Evolutionary conservation across 2,329 filamentous ascomycete genomes (phyloP).

Genomic region (Phoma sp.): DNA sequence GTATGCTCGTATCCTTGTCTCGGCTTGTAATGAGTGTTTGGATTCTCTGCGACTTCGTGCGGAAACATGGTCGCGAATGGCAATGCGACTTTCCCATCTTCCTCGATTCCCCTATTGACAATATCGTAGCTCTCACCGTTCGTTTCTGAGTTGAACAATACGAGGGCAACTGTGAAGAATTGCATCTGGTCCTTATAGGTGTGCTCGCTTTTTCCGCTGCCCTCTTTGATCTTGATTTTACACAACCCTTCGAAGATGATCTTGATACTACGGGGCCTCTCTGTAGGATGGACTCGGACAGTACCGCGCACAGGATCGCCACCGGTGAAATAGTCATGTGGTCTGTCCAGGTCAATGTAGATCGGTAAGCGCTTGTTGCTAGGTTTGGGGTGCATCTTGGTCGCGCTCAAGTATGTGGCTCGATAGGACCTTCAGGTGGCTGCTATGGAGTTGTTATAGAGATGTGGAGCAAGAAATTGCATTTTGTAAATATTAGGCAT

Average conservation of each 20-base stretch:
- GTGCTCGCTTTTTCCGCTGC: background rate
- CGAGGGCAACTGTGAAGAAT: background rate
- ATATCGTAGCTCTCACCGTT: background rate
- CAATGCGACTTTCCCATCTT: background rate
- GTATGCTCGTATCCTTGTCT: constrained; percentile 2
- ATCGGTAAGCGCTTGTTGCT: background rate
- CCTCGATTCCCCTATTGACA: background rate
- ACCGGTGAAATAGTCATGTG: background rate
- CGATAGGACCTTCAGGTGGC: background rate
- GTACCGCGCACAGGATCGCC: background rate
- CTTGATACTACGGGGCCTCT: background rate
- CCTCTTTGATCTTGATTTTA: background rate
- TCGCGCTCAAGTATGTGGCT: background rate
- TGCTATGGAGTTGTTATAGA: background rate
- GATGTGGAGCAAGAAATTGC: background rate
- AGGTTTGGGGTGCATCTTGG: background rate
- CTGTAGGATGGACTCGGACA: background rate
- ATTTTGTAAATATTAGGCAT: background rate
- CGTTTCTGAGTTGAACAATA: background rate
- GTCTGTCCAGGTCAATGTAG: background rate
- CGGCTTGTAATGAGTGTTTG: background rate
- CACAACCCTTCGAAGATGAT: background rate
- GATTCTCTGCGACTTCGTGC: background rate
- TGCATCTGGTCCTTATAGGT: background rate
- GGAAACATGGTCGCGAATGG: background rate